Evolutionary conservation across 352 stramenopile species (phyloP).

Genomic region (Phytophthora chlamydospora): DNA sequence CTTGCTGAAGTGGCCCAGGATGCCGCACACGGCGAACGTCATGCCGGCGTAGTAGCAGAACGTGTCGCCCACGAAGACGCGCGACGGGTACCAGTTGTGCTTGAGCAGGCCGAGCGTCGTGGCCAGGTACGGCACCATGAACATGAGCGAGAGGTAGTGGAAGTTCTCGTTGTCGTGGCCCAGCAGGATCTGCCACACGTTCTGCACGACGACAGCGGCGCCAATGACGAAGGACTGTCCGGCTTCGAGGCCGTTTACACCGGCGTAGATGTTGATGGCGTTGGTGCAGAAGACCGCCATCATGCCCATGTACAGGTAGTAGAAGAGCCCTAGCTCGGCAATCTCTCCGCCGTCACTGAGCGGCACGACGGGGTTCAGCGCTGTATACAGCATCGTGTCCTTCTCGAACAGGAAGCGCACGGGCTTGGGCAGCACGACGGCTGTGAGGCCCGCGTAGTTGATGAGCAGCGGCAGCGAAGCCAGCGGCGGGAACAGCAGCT

Average conservation of each 20-base stretch:
- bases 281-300: slow-evolving; percentile 99
- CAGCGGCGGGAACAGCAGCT: slow-evolving; percentile 96
- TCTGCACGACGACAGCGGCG: slow-evolving; percentile 95
- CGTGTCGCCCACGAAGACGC: slow-evolving; percentile 98
- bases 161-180: slow-evolving; percentile 84
- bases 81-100: slow-evolving; percentile 98
- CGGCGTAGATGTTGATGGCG: slow-evolving; percentile 99
- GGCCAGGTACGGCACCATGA: slow-evolving; percentile 96
- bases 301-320: slow-evolving; percentile 99
- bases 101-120: slow-evolving; percentile 94
- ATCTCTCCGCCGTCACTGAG: slow-evolving; percentile 86
- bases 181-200: slow-evolving; percentile 93
- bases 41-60: slow-evolving; percentile 99
- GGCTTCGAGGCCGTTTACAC: slow-evolving; percentile 98
- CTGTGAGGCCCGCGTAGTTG: slow-evolving; percentile 96
- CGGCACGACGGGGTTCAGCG: slow-evolving; percentile 69
- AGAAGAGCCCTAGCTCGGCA: slow-evolving; percentile 93
- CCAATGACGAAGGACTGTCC: slow-evolving; percentile 94
- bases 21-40: slow-evolving; percentile 97
- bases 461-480: slow-evolving; percentile 96
- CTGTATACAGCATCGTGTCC: slow-evolving; percentile 54
- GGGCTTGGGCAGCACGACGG: slow-evolving; percentile 93
- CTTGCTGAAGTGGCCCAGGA: slow-evolving; percentile 98
- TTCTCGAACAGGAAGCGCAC: slow-evolving; percentile 77
- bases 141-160: slow-evolving; percentile 96